Percentiles rank a stretch among this genome's conserved stretches.
Conservation (phyloP, 768 basidiomycete genomes). For the Daedalea quercina region DNA sequence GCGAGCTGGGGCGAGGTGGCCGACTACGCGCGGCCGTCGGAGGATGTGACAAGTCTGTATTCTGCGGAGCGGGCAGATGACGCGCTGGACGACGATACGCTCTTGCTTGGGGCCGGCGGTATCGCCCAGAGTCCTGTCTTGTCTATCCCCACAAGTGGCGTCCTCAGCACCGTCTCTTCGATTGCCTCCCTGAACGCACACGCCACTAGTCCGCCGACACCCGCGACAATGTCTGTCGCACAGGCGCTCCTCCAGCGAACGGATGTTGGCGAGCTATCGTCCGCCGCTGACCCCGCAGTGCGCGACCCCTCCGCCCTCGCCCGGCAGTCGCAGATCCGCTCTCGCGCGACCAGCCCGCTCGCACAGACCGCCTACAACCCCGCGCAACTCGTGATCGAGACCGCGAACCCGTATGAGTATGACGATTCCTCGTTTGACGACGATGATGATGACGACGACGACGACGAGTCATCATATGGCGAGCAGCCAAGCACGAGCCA, state of each 20-base stretch:
- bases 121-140: conserved; percentile 24
- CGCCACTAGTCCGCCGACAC: neutral
- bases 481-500: conserved; percentile 26
- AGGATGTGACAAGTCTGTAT: conserved; percentile 37
- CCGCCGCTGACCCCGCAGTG: conserved; percentile 19
- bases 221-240: conserved; percentile 13
- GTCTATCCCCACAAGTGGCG: conserved; percentile 15
- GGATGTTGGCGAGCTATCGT: conserved; percentile 16
- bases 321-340: conserved; percentile 16
- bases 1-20: conserved; percentile 58
- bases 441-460: conserved; percentile 25
- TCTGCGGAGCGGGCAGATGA: conserved; percentile 35
- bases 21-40: conserved; percentile 31
- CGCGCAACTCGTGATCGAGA: conserved; percentile 13
- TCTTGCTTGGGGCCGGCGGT: conserved; percentile 47
- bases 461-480: conserved; percentile 10
- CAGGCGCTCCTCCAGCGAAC: conserved; percentile 26
- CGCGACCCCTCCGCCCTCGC: conserved; percentile 10
- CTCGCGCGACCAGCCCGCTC: conserved; percentile 33
- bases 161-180: conserved; percentile 23
- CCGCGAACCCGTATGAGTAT: conserved; percentile 23
- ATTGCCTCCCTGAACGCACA: conserved; percentile 15
- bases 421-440: conserved; percentile 15
- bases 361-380: conserved; percentile 21
- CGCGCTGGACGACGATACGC: conserved; percentile 43